Conservation (phyloP, 2,329 filamentous ascomycete species). For the Didymellaceae sp. region DNA sequence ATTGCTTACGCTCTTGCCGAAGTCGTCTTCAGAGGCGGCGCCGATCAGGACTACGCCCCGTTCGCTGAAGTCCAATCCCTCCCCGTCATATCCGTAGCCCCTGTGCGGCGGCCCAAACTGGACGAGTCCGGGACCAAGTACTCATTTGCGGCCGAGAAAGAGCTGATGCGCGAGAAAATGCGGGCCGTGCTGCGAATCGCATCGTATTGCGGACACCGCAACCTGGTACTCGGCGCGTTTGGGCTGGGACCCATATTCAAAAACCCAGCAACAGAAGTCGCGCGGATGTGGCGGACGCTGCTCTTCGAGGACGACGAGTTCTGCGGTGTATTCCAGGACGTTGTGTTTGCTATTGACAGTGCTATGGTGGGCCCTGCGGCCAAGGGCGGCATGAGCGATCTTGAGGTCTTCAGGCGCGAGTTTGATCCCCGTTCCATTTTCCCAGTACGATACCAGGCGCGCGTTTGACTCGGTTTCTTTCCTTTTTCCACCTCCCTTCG, state of each 20-base stretch:
- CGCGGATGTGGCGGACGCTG: constrained; percentile 53
- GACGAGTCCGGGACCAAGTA: constrained; percentile 71
- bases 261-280: constrained; percentile 53
- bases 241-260: constrained; percentile 54
- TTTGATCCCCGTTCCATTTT: constrained; percentile 50
- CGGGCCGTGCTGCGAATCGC: constrained; percentile 74
- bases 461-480: constrained; percentile 18
- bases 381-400: constrained; percentile 46
- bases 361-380: constrained; percentile 37
- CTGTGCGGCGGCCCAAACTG: constrained; percentile 75
- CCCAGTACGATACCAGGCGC: constrained; percentile 37
- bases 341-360: constrained; percentile 55
- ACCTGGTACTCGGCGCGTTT: constrained; percentile 53
- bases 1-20: not conserved
- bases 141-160: constrained; percentile 73
- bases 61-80: constrained; percentile 60
- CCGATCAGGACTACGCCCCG: constrained; percentile 55
- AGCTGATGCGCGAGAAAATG: constrained; percentile 76
- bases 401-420: constrained; percentile 50
- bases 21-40: constrained; percentile 74
- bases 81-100: constrained; percentile 76
- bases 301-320: constrained; percentile 55
- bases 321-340: constrained; percentile 51
- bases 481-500: too few relatives aligned
- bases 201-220: constrained; percentile 50